phyloP scores from a whole-genome alignment of 176 grass and related monocot species.

The Eragrostis curvula region DNA sequence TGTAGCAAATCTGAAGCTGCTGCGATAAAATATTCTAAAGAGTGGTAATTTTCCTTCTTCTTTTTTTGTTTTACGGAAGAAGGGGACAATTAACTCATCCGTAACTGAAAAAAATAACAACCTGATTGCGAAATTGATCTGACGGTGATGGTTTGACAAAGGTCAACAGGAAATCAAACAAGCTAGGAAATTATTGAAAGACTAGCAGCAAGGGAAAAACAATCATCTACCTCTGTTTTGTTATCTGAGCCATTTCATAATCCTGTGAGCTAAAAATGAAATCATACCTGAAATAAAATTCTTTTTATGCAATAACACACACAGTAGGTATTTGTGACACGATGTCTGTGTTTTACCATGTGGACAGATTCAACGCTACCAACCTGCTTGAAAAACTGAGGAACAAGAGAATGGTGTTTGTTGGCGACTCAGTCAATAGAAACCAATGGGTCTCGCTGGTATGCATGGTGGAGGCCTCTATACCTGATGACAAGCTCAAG shows the following conservation, averaged over 20 bases:
- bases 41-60: background rate
- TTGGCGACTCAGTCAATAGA: constrained; percentile 87
- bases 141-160: background rate
- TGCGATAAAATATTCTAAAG: background rate
- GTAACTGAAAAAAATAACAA: background rate
- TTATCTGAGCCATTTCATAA: background rate
- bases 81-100: background rate
- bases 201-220: background rate
- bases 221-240: background rate
- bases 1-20: constrained; percentile 13
- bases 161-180: background rate
- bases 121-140: background rate
- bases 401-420: constrained; percentile 84
- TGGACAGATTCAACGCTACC: constrained; percentile 69
- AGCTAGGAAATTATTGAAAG: background rate
- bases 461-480: constrained; percentile 78
- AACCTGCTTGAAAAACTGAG: constrained; percentile 65
- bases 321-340: background rate
- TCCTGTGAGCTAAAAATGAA: background rate
- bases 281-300: background rate
- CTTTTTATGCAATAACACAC: background rate
- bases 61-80: background rate
- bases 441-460: constrained; percentile 95
- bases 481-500: constrained; percentile 55
- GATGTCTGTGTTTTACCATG: background rate